Conservation (phyloP, 2,329 filamentous ascomycete genomes). For the Rutstroemia sydowiana region DNA sequence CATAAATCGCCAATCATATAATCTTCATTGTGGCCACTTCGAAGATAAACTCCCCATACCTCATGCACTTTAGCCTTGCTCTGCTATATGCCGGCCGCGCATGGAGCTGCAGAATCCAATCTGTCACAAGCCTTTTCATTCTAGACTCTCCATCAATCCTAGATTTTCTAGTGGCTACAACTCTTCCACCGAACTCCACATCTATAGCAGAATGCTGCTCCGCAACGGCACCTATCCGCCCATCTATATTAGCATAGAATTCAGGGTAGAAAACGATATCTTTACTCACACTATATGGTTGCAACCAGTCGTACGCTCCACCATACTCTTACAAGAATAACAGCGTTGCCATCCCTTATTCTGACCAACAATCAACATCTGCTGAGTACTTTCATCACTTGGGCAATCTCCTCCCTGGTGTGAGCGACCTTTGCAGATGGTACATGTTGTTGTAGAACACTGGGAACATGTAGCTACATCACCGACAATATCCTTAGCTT, state of each 20-base stretch:
- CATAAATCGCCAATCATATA: too few relatives aligned
- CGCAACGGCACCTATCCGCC: constrained; percentile 37
- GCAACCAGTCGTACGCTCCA: constrained; percentile 46
- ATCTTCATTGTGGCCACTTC: too few relatives aligned
- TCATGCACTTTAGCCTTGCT: too few relatives aligned
- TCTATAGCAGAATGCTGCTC: constrained; percentile 42
- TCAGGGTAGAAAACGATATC: neutral
- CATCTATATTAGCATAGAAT: constrained; percentile 4
- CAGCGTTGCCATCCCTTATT: constrained; percentile 46
- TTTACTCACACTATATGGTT: constrained; percentile 47
- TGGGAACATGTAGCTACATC: constrained; percentile 35
- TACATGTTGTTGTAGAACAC: constrained; percentile 42
- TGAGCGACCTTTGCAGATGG: constrained; percentile 43
- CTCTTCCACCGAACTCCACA: constrained; percentile 38
- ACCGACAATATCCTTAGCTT: constrained; percentile 24
- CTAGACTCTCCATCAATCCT: constrained; percentile 27
- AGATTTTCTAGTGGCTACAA: constrained; percentile 30
- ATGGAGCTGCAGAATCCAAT: too few relatives aligned
- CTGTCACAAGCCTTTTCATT: too few relatives aligned
- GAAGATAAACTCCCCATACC: too few relatives aligned
- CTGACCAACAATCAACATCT: constrained; percentile 35
- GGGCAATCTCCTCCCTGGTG: constrained; percentile 43
- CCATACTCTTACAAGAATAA: constrained; percentile 36
- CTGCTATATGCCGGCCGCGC: neutral
- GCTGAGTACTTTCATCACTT: constrained; percentile 34